A percentile compares a stretch with the other conserved stretches of the same genome.
These are phyloP conservation scores for Cudoniella acicularis DNA, from an alignment of 495 filamentous ascomycete genomes.

Conservation along the genomic window DNA sequence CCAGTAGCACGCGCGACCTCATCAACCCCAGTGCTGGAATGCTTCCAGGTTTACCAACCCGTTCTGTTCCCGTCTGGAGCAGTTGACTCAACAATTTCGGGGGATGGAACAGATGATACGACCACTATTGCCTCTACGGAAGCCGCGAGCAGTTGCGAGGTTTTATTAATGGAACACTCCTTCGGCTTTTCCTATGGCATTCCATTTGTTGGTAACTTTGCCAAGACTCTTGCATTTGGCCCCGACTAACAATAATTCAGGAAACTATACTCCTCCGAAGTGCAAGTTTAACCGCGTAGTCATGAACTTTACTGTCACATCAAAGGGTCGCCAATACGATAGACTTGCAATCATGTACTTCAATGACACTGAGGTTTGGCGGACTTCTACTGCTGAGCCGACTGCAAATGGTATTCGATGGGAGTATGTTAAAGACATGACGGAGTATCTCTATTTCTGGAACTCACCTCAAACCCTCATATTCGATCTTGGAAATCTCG, in stretches of 20 bases:
- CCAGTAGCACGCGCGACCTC: not conserved
- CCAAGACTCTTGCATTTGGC: not conserved
- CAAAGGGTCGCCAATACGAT: constrained; percentile 74
- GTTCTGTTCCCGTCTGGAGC: constrained; percentile 41
- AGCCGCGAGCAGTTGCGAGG: constrained; percentile 40
- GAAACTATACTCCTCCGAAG: constrained; percentile 61
- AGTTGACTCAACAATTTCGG: constrained; percentile 37
- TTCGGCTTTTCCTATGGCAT: constrained; percentile 76
- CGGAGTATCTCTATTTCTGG: constrained; percentile 67
- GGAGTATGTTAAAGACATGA: constrained; percentile 85
- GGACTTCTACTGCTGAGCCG: constrained; percentile 86
- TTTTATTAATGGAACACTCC: constrained; percentile 63
- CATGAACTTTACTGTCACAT: constrained; percentile 79
- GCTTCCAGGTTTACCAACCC: constrained; percentile 69
- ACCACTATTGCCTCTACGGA: constrained; percentile 11
- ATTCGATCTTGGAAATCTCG: constrained; percentile 31
- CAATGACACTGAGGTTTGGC: constrained; percentile 75
- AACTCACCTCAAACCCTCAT: constrained; percentile 34
- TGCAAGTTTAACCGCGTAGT: constrained; percentile 75
- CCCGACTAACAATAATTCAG: constrained; percentile 32
- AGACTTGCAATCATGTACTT: constrained; percentile 77
- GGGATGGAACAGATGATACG: constrained; percentile 28
- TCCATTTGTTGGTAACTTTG: constrained; percentile 68
- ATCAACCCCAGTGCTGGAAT: constrained; percentile 35
- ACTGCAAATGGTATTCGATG: constrained; percentile 62